These are phyloP conservation scores for Coemansia sp. DNA, from an alignment of 192 early-diverging fungal species.

Conservation along the genomic window DNA sequence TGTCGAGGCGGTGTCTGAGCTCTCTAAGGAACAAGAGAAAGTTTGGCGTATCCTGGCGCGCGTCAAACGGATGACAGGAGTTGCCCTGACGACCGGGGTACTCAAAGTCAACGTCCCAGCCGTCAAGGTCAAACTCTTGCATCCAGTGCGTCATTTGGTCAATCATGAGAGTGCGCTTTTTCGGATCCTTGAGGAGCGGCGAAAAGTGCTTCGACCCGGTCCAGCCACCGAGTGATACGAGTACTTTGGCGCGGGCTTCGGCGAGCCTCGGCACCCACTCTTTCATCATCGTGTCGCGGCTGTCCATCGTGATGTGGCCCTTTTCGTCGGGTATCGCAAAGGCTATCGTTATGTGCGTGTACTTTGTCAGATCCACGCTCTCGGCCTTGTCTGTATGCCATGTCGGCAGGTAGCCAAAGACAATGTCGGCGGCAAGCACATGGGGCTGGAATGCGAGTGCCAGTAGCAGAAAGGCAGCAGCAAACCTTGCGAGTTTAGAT, in stretches of 20 bases:
- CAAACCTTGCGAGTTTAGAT: neutral
- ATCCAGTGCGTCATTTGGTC: slow-evolving; percentile 58
- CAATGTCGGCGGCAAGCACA: slow-evolving; percentile 9
- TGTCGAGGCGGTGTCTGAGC: slow-evolving; percentile 58
- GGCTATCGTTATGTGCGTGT: slow-evolving; percentile 73
- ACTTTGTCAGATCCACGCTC: slow-evolving; percentile 53
- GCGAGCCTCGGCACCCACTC: slow-evolving; percentile 54
- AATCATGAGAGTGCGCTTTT: slow-evolving; percentile 55
- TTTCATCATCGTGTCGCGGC: slow-evolving; percentile 36
- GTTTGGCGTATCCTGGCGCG: slow-evolving; percentile 61
- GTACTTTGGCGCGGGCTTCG: slow-evolving; percentile 56
- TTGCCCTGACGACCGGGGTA: slow-evolving; percentile 62
- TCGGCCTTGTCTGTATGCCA: slow-evolving; percentile 46
- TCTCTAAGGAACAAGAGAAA: slow-evolving; percentile 62
- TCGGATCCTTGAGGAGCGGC: slow-evolving; percentile 51
- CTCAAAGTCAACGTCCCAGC: slow-evolving; percentile 80
- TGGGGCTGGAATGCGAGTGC: neutral
- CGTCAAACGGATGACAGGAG: slow-evolving; percentile 53
- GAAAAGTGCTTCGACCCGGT: slow-evolving; percentile 64
- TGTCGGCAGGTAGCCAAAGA: slow-evolving; percentile 57
- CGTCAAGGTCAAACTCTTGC: slow-evolving; percentile 62
- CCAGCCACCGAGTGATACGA: slow-evolving; percentile 75
- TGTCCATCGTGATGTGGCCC: slow-evolving; percentile 37
- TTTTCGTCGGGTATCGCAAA: slow-evolving; percentile 59
- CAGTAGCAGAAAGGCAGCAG: neutral